phyloP scores from a whole-genome alignment of 2,329 filamentous ascomycete species.

The Teratosphaeria zuluensis region DNA sequence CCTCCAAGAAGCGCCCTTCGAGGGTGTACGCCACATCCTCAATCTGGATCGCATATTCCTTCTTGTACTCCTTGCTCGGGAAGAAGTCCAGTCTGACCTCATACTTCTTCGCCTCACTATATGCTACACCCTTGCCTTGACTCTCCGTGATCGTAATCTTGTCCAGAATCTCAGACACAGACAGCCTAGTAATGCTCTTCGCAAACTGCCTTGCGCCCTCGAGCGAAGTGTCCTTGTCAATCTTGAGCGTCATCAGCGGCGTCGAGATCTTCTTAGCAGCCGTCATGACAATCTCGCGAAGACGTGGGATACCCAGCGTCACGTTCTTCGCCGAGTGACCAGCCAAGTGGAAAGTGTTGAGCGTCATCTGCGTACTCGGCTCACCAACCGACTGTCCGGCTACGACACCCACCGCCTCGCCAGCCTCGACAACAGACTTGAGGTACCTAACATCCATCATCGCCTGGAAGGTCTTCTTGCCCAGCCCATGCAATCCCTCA shows the following conservation, averaged over 20 bases:
- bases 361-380: constrained; percentile 96
- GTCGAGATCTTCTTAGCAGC: constrained; percentile 83
- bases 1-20: constrained; percentile 68
- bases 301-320: constrained; percentile 91
- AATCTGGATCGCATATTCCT: constrained; percentile 73
- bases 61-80: constrained; percentile 68
- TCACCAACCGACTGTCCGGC: constrained; percentile 95
- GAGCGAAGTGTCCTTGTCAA: constrained; percentile 61
- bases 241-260: constrained; percentile 75
- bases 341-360: constrained; percentile 99
- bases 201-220: constrained; percentile 69
- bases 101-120: constrained; percentile 71
- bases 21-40: constrained; percentile 69
- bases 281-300: constrained; percentile 97
- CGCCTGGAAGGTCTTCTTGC: constrained; percentile 68
- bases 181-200: constrained; percentile 82
- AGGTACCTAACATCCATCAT: constrained; percentile 89
- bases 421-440: constrained; percentile 82
- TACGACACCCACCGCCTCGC: constrained; percentile 93
- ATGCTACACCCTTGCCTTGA: constrained; percentile 60
- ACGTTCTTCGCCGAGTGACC: constrained; percentile 98
- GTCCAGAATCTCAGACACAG: constrained; percentile 74
- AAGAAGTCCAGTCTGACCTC: constrained; percentile 76
- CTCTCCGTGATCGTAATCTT: constrained; percentile 70
- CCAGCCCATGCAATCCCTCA: constrained; percentile 30